Evolutionary conservation across 2,329 filamentous ascomycete genomes (phyloP).

Genomic region (Arthrobotrys sinensis): DNA sequence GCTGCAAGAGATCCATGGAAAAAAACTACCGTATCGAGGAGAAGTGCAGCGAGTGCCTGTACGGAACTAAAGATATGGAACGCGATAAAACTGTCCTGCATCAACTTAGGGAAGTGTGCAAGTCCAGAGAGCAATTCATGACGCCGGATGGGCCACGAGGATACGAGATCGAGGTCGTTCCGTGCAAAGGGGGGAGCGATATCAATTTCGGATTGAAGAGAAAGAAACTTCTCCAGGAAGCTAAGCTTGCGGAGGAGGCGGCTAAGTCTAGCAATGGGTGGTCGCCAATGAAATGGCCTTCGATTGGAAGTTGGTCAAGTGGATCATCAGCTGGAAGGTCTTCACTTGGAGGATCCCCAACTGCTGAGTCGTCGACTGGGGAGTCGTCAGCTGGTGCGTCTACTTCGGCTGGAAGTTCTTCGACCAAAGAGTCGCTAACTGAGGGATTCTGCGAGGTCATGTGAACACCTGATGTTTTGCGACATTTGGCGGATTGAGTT

Average conservation of each 20-base stretch:
- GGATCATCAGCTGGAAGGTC: not conserved
- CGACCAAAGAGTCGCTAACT: too few species aligned
- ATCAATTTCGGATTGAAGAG: conserved; percentile 1
- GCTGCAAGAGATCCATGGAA: not conserved
- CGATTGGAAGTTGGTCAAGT: not conserved
- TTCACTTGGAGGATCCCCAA: not conserved
- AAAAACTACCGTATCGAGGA: not conserved
- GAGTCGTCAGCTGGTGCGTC: too few species aligned
- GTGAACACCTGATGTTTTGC: not conserved
- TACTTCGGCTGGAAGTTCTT: too few species aligned
- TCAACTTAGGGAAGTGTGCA: not conserved
- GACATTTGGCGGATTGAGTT: not conserved
- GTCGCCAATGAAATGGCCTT: not conserved
- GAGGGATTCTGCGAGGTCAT: not conserved
- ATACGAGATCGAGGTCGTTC: conserved; percentile 29
- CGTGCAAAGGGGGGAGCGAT: conserved; percentile 1
- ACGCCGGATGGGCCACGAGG: not conserved
- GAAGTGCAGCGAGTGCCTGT: conserved; percentile 1
- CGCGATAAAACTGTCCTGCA: conserved; percentile 1
- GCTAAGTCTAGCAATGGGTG: not conserved
- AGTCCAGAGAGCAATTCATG: too few species aligned
- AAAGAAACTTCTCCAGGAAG: not conserved
- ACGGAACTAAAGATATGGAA: not conserved
- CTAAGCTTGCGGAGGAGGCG: not conserved
- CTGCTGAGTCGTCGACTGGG: too few species aligned